A percentile compares a stretch with the other conserved stretches of the same genome.
Conservation (phyloP, 257 asterid genomes). For the Gentiana dahurica region DNA sequence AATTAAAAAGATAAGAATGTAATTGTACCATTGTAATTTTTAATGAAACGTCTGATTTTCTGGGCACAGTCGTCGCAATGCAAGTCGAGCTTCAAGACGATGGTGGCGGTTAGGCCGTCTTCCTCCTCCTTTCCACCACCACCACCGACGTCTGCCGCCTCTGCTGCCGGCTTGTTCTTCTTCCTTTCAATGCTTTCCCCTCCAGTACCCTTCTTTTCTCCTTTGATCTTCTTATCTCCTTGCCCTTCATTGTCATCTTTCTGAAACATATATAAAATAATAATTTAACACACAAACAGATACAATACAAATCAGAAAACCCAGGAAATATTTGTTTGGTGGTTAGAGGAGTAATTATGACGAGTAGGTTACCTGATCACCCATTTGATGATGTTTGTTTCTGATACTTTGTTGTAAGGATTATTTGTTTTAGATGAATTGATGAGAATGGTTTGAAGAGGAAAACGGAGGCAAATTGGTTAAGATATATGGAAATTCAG, state of each 20-base stretch:
- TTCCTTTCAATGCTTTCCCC: constrained; percentile 19
- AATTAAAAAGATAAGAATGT: too few species aligned
- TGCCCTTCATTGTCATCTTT: constrained; percentile 26
- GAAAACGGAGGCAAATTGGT: constrained; percentile 45
- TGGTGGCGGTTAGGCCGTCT: constrained; percentile 8
- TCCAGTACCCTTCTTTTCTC: constrained; percentile 26
- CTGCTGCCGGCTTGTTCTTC: constrained; percentile 27
- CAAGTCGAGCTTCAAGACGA: constrained; percentile 62
- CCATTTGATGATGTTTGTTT: not conserved
- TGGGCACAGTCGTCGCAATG: constrained; percentile 94
- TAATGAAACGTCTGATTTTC: constrained; percentile 65
- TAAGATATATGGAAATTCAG: constrained; percentile 31
- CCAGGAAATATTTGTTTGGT: too few species aligned
- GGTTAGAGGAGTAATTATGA: not conserved
- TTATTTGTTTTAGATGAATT: not conserved
- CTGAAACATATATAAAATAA: constrained; percentile 23
- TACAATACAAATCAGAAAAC: too few species aligned
- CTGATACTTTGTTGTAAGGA: not conserved
- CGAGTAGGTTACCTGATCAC: too few species aligned
- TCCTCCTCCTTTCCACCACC: too few species aligned
- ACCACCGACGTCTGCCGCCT: constrained; percentile 3
- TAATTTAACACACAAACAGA: too few species aligned
- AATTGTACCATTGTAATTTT: constrained; percentile 41
- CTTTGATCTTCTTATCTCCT: constrained; percentile 23
- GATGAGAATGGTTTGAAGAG: not conserved